These are phyloP conservation scores for Diutina siamensis DNA, from an alignment of 1,139 yeast genomes.

Conservation along the genomic window DNA sequence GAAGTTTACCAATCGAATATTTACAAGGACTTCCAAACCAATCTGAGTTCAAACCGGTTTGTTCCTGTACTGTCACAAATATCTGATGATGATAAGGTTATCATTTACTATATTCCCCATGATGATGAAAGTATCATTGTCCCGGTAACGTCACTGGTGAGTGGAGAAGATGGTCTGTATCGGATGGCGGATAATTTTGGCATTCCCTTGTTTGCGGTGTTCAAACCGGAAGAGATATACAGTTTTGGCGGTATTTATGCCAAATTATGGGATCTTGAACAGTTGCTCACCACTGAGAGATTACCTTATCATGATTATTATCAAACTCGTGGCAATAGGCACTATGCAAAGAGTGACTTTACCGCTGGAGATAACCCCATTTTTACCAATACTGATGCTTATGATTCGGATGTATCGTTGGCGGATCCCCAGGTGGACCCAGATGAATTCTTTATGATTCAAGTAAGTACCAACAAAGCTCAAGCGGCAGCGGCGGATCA, in stretches of 20 bases:
- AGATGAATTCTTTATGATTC: slow-evolving; percentile 40
- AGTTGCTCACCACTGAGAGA: neutral
- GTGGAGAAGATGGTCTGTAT: slow-evolving; percentile 30
- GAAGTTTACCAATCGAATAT: slow-evolving; percentile 65
- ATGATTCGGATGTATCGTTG: slow-evolving; percentile 36
- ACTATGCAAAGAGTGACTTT: slow-evolving; percentile 11
- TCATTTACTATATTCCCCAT: slow-evolving; percentile 57
- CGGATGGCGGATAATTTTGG: slow-evolving; percentile 40
- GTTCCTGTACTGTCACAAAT: slow-evolving; percentile 64
- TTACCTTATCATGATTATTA: slow-evolving; percentile 12
- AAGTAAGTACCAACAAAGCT: slow-evolving; percentile 13
- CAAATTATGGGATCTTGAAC: slow-evolving; percentile 35
- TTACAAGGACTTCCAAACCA: slow-evolving; percentile 57
- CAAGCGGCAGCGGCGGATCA: neutral
- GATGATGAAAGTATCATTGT: slow-evolving; percentile 40
- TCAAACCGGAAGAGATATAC: slow-evolving; percentile 36
- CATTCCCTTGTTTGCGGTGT: slow-evolving; percentile 60
- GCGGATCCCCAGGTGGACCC: slow-evolving; percentile 43
- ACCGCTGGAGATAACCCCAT: slow-evolving; percentile 7
- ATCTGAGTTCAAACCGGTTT: slow-evolving; percentile 45
- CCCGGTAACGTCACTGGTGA: slow-evolving; percentile 54
- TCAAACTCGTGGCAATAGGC: slow-evolving; percentile 12
- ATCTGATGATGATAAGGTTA: slow-evolving; percentile 47
- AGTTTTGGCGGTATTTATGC: slow-evolving; percentile 40
- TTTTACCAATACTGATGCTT: slow-evolving; percentile 16